Evolutionary conservation across 192 early-diverging fungal species (phyloP), one percentile per base, ranked within the genome.

Genomic region (Allomyces javanicus): DNA sequence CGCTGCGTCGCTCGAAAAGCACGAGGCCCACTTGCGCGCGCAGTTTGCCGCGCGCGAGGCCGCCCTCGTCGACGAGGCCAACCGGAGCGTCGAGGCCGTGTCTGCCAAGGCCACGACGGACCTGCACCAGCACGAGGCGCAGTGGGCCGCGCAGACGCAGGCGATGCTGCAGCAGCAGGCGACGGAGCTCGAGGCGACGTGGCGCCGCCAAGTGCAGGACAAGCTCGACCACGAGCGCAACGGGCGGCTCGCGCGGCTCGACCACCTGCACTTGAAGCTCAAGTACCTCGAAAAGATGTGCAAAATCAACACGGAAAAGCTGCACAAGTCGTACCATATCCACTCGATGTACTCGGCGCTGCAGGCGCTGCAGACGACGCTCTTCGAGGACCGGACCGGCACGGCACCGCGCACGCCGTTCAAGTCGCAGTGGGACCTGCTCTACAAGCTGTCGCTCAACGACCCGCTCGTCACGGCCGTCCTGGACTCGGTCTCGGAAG

Each of bases 141-240:
- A 71, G 67, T 61, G 70, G 73, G 69, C 67, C 69, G 27, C 66
- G 70, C 22, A 74, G 64, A 17, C 90, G 62, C 74, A 77, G n/a
- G 66, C 71, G 24, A 83, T 85, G 68, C 79, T 93, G 62, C 61
- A 75, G 44, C 71, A 74, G 25, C 88, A 94, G 72, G 81, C 80
- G 44, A 76, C 80, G 63, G 78, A 86, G 50, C 75, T 92, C 70
- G 84, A 92, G 74, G 80, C 86, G 62, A 79, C 79, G 64, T 97
- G 89, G 81, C 76, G 85, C 64, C 77, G 83, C 40, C 82, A 92
- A 70, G 83, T 92, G 71, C 87, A 85, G 64, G 74, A 76, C 23
- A 76, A 85, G 33, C 87, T 97, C 26, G 94, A 97, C 66, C 77
- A 87, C 62, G 94, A 97, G 77, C 86, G 94, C 66, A 83, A 83